Percentiles rank a stretch among this genome's conserved stretches.
These are phyloP conservation scores for Melanopsichium pennsylvanicum DNA, from an alignment of 1,284 basidiomycete species.

Conservation along the genomic window DNA sequence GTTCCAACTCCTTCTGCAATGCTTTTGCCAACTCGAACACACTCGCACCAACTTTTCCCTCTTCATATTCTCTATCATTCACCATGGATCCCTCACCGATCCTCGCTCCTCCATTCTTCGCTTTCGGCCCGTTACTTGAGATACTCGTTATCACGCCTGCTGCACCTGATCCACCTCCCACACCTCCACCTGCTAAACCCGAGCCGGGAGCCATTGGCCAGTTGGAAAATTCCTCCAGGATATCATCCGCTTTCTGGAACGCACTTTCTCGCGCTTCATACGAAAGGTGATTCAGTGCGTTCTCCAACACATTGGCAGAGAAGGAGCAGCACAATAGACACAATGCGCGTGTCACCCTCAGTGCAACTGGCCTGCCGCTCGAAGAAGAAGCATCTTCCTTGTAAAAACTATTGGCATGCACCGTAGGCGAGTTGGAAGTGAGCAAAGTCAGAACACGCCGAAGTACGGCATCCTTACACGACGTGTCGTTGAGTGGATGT, in stretches of 20 bases:
- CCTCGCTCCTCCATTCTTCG: slow-evolving; percentile 33
- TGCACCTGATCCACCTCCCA: slow-evolving; percentile 27
- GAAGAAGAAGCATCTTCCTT: slow-evolving; percentile 41
- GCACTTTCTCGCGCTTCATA: slow-evolving; percentile 58
- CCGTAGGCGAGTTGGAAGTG: slow-evolving; percentile 43
- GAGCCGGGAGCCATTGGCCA: slow-evolving; percentile 65
- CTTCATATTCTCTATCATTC: slow-evolving; percentile 25
- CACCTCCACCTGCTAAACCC: slow-evolving; percentile 35
- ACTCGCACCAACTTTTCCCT: slow-evolving; percentile 37
- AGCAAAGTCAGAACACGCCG: slow-evolving; percentile 56
- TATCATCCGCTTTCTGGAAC: slow-evolving; percentile 57
- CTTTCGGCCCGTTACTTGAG: slow-evolving; percentile 13
- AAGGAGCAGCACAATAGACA: slow-evolving; percentile 60
- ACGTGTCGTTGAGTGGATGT: slow-evolving; percentile 60
- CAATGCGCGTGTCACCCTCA: slow-evolving; percentile 56
- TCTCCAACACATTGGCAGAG: slow-evolving; percentile 62
- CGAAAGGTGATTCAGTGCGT: slow-evolving; percentile 60
- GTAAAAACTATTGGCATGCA: slow-evolving; percentile 53
- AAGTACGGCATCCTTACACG: slow-evolving; percentile 61
- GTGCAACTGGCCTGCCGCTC: slow-evolving; percentile 29
- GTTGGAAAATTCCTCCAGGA: slow-evolving; percentile 57
- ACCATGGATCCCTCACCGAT: slow-evolving; percentile 38
- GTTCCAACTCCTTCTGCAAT: slow-evolving; percentile 50
- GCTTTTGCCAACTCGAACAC: slow-evolving; percentile 53
- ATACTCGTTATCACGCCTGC: slow-evolving; percentile 19